Conservation (phyloP, 2,329 filamentous ascomycete genomes). For the Pseudogymnoascus sp. region DNA sequence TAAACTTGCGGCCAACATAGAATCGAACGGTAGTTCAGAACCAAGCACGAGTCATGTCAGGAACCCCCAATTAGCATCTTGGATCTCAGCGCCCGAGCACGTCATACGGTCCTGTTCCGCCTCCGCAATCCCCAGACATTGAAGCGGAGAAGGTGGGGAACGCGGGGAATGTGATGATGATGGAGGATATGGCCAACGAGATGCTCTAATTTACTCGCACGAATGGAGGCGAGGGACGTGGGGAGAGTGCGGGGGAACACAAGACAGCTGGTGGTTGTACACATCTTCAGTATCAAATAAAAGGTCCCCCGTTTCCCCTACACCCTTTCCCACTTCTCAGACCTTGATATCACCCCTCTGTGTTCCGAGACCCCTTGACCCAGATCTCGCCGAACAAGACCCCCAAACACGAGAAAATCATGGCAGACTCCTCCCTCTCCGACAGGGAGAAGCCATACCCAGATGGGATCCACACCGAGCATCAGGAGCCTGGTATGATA, state of each 20-base stretch:
- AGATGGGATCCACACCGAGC: neutral
- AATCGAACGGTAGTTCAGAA: neutral
- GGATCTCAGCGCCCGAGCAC: neutral
- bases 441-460: neutral
- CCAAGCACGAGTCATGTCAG: neutral
- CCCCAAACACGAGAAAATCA: neutral
- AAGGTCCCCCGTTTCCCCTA: neutral
- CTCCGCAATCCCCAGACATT: slow-evolving; percentile 2
- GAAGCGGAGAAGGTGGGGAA: neutral
- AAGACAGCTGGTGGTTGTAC: neutral
- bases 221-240: neutral
- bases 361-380: neutral
- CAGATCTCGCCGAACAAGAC: neutral
- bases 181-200: neutral
- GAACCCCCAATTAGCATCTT: neutral
- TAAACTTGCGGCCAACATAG: neutral
- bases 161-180: neutral
- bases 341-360: neutral
- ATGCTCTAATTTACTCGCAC: neutral
- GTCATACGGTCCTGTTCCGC: neutral
- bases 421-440: slow-evolving; percentile 2
- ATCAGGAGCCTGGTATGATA: neutral
- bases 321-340: neutral
- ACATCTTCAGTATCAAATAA: neutral
- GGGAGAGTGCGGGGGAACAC: neutral